Evolutionary conservation across 1,284 basidiomycete species (phyloP).

Genomic region (Heterobasidion occidentale): DNA sequence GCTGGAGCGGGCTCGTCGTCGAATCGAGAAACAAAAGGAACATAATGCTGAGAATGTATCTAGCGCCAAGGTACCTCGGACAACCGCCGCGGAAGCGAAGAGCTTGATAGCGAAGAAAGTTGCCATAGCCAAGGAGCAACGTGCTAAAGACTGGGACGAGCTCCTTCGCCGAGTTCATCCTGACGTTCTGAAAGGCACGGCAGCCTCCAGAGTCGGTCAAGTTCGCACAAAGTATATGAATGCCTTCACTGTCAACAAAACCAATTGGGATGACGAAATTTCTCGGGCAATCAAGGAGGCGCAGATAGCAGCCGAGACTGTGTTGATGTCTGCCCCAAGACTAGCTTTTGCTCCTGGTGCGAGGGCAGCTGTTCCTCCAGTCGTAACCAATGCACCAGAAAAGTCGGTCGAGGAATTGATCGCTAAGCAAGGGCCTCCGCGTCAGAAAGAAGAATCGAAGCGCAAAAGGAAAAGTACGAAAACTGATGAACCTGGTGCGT

Average conservation of each 20-base stretch:
- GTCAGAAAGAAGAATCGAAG: constrained; percentile 28
- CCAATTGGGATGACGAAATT: constrained; percentile 60
- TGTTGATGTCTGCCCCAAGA: constrained; percentile 19
- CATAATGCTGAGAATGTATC: constrained; percentile 9
- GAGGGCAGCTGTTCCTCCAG: constrained; percentile 20
- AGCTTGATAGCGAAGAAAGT: constrained; percentile 47
- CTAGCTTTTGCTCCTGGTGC: constrained; percentile 8
- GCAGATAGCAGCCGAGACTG: constrained; percentile 36
- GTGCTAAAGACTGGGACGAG: constrained; percentile 57
- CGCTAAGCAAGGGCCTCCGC: constrained; percentile 43
- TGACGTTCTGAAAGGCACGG: constrained; percentile 36
- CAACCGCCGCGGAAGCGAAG: constrained; percentile 35
- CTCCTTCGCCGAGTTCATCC: constrained; percentile 49
- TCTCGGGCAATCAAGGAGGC: constrained; percentile 46
- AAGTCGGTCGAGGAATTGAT: constrained; percentile 49
- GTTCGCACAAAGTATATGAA: constrained; percentile 50
- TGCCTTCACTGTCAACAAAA: constrained; percentile 32
- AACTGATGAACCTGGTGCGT: constrained; percentile 7
- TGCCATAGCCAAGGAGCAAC: constrained; percentile 41
- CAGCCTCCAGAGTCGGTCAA: constrained; percentile 41
- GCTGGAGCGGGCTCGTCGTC: constrained; percentile 30
- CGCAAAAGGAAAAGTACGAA: constrained; percentile 28
- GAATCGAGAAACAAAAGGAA: constrained; percentile 15
- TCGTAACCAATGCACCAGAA: constrained; percentile 36
- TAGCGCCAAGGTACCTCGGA: constrained; percentile 12